Evolutionary conservation across 164 flowering plant species (phyloP).

Genomic region (Echeveria elegans): DNA sequence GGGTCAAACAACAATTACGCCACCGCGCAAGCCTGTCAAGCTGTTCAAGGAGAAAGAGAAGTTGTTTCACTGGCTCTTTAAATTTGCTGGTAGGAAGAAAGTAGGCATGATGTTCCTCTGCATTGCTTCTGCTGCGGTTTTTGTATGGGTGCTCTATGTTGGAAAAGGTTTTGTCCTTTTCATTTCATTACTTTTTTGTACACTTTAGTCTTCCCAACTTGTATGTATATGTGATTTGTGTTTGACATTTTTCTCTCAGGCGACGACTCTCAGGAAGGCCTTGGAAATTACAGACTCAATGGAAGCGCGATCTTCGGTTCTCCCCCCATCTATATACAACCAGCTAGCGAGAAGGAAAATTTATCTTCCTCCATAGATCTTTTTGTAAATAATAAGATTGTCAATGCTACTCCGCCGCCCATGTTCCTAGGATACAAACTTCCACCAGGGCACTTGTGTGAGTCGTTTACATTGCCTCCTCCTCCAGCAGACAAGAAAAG

Average conservation of each 20-base stretch:
- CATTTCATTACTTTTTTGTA: not conserved
- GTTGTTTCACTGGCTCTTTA: slow-evolving; percentile 42
- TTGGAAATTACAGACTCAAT: slow-evolving; percentile 15
- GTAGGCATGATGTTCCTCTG: slow-evolving; percentile 65
- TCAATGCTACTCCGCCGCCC: slow-evolving; percentile 25
- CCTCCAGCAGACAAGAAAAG: slow-evolving; percentile 71
- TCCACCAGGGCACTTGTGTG: slow-evolving; percentile 63
- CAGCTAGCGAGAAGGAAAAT: slow-evolving; percentile 1
- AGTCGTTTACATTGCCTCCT: slow-evolving; percentile 52
- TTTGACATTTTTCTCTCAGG: slow-evolving; percentile 26
- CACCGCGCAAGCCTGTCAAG: slow-evolving; percentile 36
- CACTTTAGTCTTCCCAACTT: no score
- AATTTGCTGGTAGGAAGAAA: slow-evolving; percentile 55
- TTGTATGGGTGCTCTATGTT: slow-evolving; percentile 45
- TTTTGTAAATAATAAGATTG: not conserved
- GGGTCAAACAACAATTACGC: slow-evolving; percentile 19
- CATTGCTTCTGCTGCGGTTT: slow-evolving; percentile 45
- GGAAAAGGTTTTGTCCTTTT: slow-evolving; percentile 43
- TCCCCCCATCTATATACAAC: slow-evolving; percentile 13
- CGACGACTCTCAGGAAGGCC: slow-evolving; percentile 28
- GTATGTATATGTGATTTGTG: no score
- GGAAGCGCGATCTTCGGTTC: slow-evolving; percentile 7
- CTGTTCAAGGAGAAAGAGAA: slow-evolving; percentile 50
- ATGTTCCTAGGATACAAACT: slow-evolving; percentile 54
- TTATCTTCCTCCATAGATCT: not conserved